phyloP scores from a whole-genome alignment of 176 grass and related monocot genomes.

The Bonia amplexicaulis region DNA sequence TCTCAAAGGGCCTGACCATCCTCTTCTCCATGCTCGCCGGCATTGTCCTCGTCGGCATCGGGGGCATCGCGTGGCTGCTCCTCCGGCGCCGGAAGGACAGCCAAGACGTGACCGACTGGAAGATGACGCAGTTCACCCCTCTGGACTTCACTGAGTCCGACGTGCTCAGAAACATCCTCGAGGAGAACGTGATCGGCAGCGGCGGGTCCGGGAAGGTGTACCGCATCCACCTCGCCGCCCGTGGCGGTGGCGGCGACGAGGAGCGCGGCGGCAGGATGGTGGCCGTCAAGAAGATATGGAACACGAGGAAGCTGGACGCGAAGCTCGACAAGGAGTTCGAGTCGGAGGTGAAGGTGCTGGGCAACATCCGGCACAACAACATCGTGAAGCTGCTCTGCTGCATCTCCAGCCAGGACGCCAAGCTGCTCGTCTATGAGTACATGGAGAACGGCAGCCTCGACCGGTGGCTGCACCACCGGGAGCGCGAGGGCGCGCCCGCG shows the following conservation, averaged over 20 bases:
- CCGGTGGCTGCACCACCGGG: slow-evolving; percentile 57
- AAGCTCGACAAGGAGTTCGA: slow-evolving; percentile 68
- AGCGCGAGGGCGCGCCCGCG: slow-evolving; percentile 17
- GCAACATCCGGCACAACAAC: slow-evolving; percentile 69
- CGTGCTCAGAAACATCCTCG: slow-evolving; percentile 41
- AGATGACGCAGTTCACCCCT: slow-evolving; percentile 54
- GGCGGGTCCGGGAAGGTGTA: slow-evolving; percentile 25
- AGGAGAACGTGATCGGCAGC: slow-evolving; percentile 67
- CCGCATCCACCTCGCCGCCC: slow-evolving; percentile 28
- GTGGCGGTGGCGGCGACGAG: background rate
- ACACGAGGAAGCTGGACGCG: slow-evolving; percentile 21
- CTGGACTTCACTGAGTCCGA: slow-evolving; percentile 53
- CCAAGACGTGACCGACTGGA: slow-evolving; percentile 47
- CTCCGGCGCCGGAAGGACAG: slow-evolving; percentile 33
- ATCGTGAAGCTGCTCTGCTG: slow-evolving; percentile 86
- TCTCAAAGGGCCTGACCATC: slow-evolving; percentile 38
- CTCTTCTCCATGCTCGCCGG: slow-evolving; percentile 38
- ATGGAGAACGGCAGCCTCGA: slow-evolving; percentile 81
- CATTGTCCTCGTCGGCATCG: slow-evolving; percentile 29
- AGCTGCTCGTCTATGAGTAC: slow-evolving; percentile 81
- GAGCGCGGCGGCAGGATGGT: slow-evolving; percentile 32
- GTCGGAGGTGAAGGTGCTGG: slow-evolving; percentile 70
- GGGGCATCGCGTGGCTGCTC: slow-evolving; percentile 38
- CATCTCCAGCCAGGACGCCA: slow-evolving; percentile 51
- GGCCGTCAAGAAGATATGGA: slow-evolving; percentile 77